A percentile compares a stretch with the other conserved stretches of the same genome.
These are phyloP conservation scores for Yamadazyma jaroonii DNA, from an alignment of 1,139 yeast genomes.

Conservation along the genomic window DNA sequence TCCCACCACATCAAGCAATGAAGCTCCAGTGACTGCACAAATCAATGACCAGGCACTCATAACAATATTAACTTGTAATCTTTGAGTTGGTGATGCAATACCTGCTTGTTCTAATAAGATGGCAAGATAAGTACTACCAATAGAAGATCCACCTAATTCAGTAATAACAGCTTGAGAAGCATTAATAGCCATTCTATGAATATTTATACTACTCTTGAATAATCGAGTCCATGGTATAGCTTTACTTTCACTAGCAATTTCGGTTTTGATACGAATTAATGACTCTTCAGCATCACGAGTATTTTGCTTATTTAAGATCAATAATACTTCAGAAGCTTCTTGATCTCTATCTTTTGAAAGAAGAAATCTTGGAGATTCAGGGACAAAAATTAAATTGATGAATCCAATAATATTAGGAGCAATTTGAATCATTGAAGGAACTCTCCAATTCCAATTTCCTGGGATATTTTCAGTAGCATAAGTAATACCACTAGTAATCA, in stretches of 20 bases:
- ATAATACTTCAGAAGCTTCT: constrained; percentile 11
- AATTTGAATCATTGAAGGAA: constrained; percentile 16
- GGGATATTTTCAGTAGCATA: constrained; percentile 13
- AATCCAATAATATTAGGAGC: constrained; percentile 12
- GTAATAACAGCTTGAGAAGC: constrained; percentile 14
- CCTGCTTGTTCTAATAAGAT: constrained; percentile 14
- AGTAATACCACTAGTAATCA: constrained; percentile 13
- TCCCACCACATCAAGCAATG: constrained; percentile 13
- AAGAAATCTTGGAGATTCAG: constrained; percentile 17
- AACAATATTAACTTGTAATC: constrained; percentile 13
- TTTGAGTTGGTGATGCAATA: constrained; percentile 9
- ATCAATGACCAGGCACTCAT: constrained; percentile 14
- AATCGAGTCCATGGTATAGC: constrained; percentile 11
- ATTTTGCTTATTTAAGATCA: constrained; percentile 8
- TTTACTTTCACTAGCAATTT: constrained; percentile 2
- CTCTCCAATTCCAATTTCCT: constrained; percentile 18
- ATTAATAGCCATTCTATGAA: constrained; percentile 11
- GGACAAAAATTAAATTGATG: constrained; percentile 12
- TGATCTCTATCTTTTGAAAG: constrained; percentile 10
- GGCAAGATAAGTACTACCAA: constrained; percentile 15
- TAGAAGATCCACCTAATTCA: constrained; percentile 19
- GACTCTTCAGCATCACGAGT: constrained; percentile 1
- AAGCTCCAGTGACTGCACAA: constrained; percentile 12
- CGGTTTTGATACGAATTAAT: constrained; percentile 6
- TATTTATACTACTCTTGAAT: constrained; percentile 11